These are phyloP conservation scores for Pachysandra terminalis DNA, from an alignment of 164 flowering plant species.

Conservation along the genomic window DNA sequence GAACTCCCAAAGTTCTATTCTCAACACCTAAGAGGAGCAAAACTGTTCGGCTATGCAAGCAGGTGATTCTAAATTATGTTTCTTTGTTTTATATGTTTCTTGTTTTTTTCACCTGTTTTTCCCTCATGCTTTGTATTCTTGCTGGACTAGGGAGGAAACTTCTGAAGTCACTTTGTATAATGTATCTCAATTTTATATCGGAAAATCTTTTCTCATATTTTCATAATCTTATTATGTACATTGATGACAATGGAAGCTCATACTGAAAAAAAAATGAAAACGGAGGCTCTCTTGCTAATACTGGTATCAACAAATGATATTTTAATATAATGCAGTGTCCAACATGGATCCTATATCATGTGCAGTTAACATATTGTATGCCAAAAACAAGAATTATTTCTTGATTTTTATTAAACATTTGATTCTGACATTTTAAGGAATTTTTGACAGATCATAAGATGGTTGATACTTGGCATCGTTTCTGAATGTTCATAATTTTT, in stretches of 20 bases:
- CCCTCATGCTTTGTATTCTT: neutral
- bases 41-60: slow-evolving; percentile 59
- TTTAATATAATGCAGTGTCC: neutral
- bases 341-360: neutral
- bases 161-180: neutral
- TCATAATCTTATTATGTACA: too few relatives aligned
- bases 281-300: neutral
- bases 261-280: too few relatives aligned
- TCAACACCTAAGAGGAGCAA: slow-evolving; percentile 62
- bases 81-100: neutral
- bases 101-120: neutral
- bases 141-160: neutral
- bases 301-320: neutral
- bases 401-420: too few relatives aligned
- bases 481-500: neutral
- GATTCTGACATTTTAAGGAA: neutral
- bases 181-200: too few relatives aligned
- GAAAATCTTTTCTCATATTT: too few relatives aligned
- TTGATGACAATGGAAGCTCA: too few relatives aligned
- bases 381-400: neutral
- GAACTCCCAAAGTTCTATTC: slow-evolving; percentile 59
- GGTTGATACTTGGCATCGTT: too few relatives aligned
- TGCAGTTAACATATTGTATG: neutral
- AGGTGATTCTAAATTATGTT: slow-evolving; percentile 39
- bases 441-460: neutral